Percentiles rank a stretch among this genome's conserved stretches.
phyloP scores from a whole-genome alignment of 108 stramenopile species.

The Cylindrotheca fusiformis region DNA sequence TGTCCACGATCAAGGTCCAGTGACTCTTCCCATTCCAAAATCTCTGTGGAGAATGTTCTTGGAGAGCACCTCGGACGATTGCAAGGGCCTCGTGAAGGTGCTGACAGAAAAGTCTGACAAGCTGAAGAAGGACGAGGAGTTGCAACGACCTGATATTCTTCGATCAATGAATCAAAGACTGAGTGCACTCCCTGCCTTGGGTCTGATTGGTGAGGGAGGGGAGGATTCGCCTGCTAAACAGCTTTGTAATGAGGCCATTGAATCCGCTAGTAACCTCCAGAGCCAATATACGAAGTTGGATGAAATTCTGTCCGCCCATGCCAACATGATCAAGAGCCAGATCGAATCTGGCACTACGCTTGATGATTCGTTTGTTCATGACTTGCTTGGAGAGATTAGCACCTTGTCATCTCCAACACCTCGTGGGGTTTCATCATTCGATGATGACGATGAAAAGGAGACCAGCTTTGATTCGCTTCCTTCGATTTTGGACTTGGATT shows the following conservation, averaged over 20 bases:
- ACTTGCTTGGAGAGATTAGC: slow-evolving; percentile 26
- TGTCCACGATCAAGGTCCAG: not conserved
- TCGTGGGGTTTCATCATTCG: not conserved
- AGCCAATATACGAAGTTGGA: slow-evolving; percentile 22
- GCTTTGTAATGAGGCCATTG: slow-evolving; percentile 29
- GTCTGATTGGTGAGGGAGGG: slow-evolving; percentile 25
- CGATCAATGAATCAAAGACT: slow-evolving; percentile 14
- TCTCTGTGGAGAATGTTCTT: slow-evolving; percentile 40
- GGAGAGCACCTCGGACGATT: slow-evolving; percentile 32
- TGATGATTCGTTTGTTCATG: slow-evolving; percentile 34
- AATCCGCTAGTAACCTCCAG: slow-evolving; percentile 13
- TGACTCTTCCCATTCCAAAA: slow-evolving; percentile 35
- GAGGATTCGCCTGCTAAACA: slow-evolving; percentile 16
- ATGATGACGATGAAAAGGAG: not conserved
- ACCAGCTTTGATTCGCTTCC: not conserved
- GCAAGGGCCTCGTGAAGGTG: slow-evolving; percentile 27
- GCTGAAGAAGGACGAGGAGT: slow-evolving; percentile 28
- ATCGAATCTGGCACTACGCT: slow-evolving; percentile 35
- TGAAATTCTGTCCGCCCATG: slow-evolving; percentile 34
- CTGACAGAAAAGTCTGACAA: slow-evolving; percentile 38
- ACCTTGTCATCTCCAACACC: not conserved
- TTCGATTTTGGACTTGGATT: too few species aligned
- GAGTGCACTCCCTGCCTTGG: slow-evolving; percentile 27
- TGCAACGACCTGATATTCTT: slow-evolving; percentile 13
- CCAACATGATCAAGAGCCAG: slow-evolving; percentile 21